Conservation (phyloP, 164 flowering plant genomes). For the Berberis thunbergii region DNA sequence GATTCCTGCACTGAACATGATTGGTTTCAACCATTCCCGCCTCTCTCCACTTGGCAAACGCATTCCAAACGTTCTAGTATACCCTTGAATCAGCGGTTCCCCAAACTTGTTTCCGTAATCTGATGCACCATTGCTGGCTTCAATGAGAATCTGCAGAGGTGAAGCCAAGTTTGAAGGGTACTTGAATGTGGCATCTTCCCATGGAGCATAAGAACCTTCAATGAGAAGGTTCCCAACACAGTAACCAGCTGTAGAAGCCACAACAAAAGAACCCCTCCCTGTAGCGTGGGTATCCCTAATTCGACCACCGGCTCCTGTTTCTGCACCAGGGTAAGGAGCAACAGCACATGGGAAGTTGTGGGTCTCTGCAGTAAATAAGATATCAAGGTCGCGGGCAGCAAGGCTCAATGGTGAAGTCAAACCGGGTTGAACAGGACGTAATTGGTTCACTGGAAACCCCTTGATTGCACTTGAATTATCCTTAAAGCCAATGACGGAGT, state of each 20-base stretch:
- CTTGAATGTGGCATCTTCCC: slow-evolving; percentile 76
- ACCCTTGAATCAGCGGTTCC: slow-evolving; percentile 94
- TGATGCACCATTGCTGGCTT: slow-evolving; percentile 94
- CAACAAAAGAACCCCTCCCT: slow-evolving; percentile 84
- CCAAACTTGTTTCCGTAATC: slow-evolving; percentile 98
- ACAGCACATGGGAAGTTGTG: slow-evolving; percentile 98
- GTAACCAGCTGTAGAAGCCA: slow-evolving; percentile 92
- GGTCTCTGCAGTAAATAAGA: slow-evolving; percentile 93
- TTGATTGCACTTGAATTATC: slow-evolving; percentile 93
- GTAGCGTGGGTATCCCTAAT: slow-evolving; percentile 99
- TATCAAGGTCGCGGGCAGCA: slow-evolving; percentile 48
- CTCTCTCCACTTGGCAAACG: slow-evolving; percentile 85
- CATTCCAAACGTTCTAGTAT: slow-evolving; percentile 88
- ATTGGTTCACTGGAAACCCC: slow-evolving; percentile 57
- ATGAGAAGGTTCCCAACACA: slow-evolving; percentile 84
- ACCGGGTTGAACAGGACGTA: slow-evolving; percentile 66
- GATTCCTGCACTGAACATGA: slow-evolving; percentile 94
- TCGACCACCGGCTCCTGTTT: slow-evolving; percentile 95
- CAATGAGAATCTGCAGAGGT: slow-evolving; percentile 81
- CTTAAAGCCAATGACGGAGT: slow-evolving; percentile 93
- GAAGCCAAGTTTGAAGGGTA: slow-evolving; percentile 86
- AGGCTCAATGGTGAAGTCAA: slow-evolving; percentile 40
- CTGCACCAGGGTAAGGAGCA: slow-evolving; percentile 97
- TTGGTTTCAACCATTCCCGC: slow-evolving; percentile 92
- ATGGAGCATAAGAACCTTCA: slow-evolving; percentile 88